Evolutionary conservation across 495 filamentous ascomycete genomes (phyloP), one percentile per base, ranked within the genome.

Genomic region (Penicillium paradoxum): DNA sequence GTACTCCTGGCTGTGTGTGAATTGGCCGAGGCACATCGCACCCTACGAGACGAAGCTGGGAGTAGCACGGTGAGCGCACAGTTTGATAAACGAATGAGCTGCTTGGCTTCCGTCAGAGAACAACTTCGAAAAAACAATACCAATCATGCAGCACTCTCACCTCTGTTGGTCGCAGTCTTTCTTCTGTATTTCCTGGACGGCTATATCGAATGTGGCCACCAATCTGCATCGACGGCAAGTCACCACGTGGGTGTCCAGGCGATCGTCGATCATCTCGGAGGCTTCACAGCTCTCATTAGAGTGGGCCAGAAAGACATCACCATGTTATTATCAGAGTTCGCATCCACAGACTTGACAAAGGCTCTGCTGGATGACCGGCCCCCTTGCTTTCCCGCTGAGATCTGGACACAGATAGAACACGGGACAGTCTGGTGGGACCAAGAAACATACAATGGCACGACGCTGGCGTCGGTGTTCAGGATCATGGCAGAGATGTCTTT

Each of bases 171-270:
- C 36, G 63, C 68, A 21, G 70, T 71, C 36, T 59, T 73, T 19
- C 57, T 73, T 0, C 60, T 73, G 2, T 73, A 69, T 51, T 70
- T 73, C 19, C 45, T 71, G 6, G 70, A 73, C 40, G 68, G 70
- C 14, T 66, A 66, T 22, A 64, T 73, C 39, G 68, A 70, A 42
- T 69, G 68, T 15, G 49, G 51, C 10, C 58, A 64, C 18, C 66
- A 69, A 45, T 66, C 54, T 34, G 65, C 68, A 5, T 68, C 70
- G 1, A 66, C 64, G 2, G 56, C 59, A 19, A 63, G 66, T 19
- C 69, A 73, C 47, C 56, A 69, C n/a, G 59, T 60, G 9, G 69
- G 69, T 29, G 68, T 68, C 29, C 64, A 62, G 40, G 69, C 69
- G 9, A 73, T 73, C 36, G 58, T 60, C 14, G 54, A 60, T 11